phyloP scores from a whole-genome alignment of 1,284 basidiomycete genomes.

The Stereum hirsutum region DNA sequence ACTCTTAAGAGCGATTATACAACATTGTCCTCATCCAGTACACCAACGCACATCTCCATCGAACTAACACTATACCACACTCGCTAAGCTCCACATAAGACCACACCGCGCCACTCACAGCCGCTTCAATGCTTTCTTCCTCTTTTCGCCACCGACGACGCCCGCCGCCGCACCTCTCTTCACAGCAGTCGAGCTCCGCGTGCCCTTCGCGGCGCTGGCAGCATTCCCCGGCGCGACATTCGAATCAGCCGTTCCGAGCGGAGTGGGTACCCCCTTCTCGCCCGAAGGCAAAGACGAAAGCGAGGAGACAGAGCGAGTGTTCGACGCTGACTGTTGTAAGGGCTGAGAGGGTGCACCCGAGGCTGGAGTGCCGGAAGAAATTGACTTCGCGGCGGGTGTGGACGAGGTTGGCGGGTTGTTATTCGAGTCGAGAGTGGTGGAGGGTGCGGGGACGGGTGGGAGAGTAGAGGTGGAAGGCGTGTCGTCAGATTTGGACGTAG shows the following conservation, averaged over 20 bases:
- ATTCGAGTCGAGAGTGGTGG: background rate
- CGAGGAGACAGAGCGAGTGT: constrained; percentile 25
- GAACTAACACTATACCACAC: too few species aligned
- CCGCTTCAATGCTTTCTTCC: constrained; percentile 78
- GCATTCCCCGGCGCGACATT: constrained; percentile 42
- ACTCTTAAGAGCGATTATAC: too few species aligned
- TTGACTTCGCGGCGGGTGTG: too few species aligned
- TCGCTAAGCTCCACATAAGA: too few species aligned
- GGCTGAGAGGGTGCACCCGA: constrained; percentile 12
- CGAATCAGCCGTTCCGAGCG: constrained; percentile 57
- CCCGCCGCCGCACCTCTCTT: constrained; percentile 54
- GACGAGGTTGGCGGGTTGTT: background rate
- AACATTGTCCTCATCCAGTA: too few species aligned
- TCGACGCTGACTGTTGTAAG: constrained; percentile 26
- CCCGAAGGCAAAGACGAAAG: constrained; percentile 24
- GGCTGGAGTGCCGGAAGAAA: too few species aligned
- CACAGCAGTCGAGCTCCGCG: too few species aligned
- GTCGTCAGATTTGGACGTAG: background rate
- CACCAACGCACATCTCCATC: too few species aligned
- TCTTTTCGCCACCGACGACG: constrained; percentile 56
- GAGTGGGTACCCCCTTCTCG: constrained; percentile 50
- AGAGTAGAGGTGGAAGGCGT: background rate
- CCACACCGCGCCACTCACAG: too few species aligned
- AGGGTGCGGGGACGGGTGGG: background rate
- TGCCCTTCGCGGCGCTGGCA: constrained; percentile 36